Evolutionary conservation across 2,329 filamentous ascomycete species (phyloP).

Genomic region (Alternaria triticina): DNA sequence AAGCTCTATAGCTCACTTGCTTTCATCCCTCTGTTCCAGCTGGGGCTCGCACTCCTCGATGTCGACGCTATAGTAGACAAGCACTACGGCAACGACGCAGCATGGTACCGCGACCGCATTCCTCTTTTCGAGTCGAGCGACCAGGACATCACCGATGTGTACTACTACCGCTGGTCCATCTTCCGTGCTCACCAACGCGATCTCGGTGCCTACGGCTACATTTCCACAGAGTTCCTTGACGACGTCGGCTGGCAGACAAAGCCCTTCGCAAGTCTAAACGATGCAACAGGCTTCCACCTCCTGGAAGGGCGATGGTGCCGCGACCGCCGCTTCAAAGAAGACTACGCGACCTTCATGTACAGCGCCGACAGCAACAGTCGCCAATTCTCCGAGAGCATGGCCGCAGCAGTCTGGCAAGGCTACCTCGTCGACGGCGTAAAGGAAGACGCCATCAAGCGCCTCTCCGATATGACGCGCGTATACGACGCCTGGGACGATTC

Average conservation of each 20-base stretch:
- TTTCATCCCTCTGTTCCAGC: not conserved
- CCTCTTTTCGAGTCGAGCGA: constrained; percentile 52
- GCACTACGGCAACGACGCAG: constrained; percentile 52
- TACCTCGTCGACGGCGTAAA: constrained; percentile 53
- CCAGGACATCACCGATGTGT: constrained; percentile 49
- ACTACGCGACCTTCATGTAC: constrained; percentile 53
- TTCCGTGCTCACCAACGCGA: constrained; percentile 55
- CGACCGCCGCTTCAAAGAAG: constrained; percentile 53
- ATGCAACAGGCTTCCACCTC: constrained; percentile 54
- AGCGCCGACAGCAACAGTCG: constrained; percentile 49
- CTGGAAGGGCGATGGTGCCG: constrained; percentile 54
- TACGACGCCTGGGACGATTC: constrained; percentile 50
- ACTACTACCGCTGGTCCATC: constrained; percentile 56
- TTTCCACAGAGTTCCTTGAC: constrained; percentile 55
- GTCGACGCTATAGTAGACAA: constrained; percentile 30
- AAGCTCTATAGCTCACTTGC: not conserved
- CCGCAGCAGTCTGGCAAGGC: constrained; percentile 48
- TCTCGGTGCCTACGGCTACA: constrained; percentile 51
- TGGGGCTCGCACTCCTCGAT: constrained; percentile 24
- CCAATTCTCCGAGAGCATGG: constrained; percentile 55
- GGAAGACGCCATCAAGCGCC: constrained; percentile 36
- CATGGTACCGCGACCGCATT: constrained; percentile 50
- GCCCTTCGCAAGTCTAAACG: constrained; percentile 53
- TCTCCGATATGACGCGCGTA: constrained; percentile 47
- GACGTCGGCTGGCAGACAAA: constrained; percentile 53